phyloP scores from a whole-genome alignment of 2,329 filamentous ascomycete species.

The Alternaria metachromatica region DNA sequence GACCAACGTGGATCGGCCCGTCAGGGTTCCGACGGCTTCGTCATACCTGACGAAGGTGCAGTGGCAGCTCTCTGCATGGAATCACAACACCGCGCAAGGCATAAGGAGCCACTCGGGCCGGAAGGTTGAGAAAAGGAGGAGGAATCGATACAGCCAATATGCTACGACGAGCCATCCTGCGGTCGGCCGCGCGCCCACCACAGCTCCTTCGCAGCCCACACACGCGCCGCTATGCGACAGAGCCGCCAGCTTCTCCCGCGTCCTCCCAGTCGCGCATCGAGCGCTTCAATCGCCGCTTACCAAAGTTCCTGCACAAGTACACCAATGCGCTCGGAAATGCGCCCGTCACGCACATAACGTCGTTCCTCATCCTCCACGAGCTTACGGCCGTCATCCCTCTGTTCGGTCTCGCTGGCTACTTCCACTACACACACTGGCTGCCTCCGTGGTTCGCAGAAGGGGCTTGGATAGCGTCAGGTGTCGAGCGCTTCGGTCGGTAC shows the following conservation, averaged over 20 bases:
- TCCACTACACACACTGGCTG: conserved; percentile 74
- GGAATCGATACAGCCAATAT: conserved; percentile 7
- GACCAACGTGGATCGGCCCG: conserved; percentile 11
- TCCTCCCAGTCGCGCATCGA: conserved; percentile 41
- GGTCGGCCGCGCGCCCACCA: not conserved
- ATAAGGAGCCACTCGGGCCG: not conserved
- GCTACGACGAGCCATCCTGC: conserved; percentile 15
- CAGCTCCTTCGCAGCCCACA: conserved; percentile 8
- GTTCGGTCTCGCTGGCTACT: conserved; percentile 47
- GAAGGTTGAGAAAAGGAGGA: conserved; percentile 11
- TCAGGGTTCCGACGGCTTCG: conserved; percentile 11
- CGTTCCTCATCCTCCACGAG: conserved; percentile 92
- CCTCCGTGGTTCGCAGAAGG: conserved; percentile 65
- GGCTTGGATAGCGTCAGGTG: conserved; percentile 65
- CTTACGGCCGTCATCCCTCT: conserved; percentile 77
- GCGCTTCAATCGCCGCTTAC: conserved; percentile 55
- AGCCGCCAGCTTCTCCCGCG: conserved; percentile 18
- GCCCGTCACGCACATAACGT: conserved; percentile 80
- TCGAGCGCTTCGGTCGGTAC: conserved; percentile 78
- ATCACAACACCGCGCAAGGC: not conserved
- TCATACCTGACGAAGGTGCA: conserved; percentile 1
- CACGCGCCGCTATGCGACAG: conserved; percentile 26
- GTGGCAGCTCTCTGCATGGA: conserved; percentile 1
- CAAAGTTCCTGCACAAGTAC: conserved; percentile 71
- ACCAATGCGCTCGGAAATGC: conserved; percentile 74